Evolutionary conservation across 163 green algal species (phyloP), one percentile per base, ranked within the genome.

Genomic region (Scenedesmus sp.): DNA sequence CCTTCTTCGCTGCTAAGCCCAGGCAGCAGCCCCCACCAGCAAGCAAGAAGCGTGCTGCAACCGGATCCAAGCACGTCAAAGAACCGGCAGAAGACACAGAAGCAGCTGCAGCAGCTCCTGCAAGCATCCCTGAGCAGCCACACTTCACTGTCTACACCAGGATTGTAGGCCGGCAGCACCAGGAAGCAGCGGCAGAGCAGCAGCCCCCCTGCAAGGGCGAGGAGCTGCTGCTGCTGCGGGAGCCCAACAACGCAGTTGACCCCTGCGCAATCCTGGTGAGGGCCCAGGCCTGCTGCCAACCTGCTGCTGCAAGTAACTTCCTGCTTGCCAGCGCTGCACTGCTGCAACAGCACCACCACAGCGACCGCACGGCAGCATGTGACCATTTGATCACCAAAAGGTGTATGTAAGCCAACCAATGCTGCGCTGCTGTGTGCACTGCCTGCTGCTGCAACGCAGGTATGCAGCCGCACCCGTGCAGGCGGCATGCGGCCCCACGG

Each of bases 181-280:
- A 88, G 60, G 84, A 64, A 52, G 88, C 20, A 8, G 54, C 67
- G 60, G 86, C 52, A 70, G 87, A 86, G 8, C 55, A 56, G 88
- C 57, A 26, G 10, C 62, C 88, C 1, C 62, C 59, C 7, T 73
- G 10, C 13, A n/a, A 60, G 46, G 74, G 77, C 15, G 82, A 88
- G 90, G 76, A 66, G 55, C 52, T 95, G 87, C 74, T 73, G 55
- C 84, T 97, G 26, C 56, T 85, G 56, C 91, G 79, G 3, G 95
- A 97, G 84, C 85, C 91, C 3, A 82, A 88, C 91, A 97, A 97
- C 83, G 79, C 92, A 4, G 84, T 93, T 0, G 96, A 97, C 82
- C 60, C 86, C 60, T 93, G 95, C 52, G 94, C 96, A 0, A 92
- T 97, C 52, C 90, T 95, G 79, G 93, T 95, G 12, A 12, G 94